A percentile compares a stretch with the other conserved stretches of the same genome.
Evolutionary conservation across 495 filamentous ascomycete genomes (phyloP).

Genomic region (Extremus antarcticus): DNA sequence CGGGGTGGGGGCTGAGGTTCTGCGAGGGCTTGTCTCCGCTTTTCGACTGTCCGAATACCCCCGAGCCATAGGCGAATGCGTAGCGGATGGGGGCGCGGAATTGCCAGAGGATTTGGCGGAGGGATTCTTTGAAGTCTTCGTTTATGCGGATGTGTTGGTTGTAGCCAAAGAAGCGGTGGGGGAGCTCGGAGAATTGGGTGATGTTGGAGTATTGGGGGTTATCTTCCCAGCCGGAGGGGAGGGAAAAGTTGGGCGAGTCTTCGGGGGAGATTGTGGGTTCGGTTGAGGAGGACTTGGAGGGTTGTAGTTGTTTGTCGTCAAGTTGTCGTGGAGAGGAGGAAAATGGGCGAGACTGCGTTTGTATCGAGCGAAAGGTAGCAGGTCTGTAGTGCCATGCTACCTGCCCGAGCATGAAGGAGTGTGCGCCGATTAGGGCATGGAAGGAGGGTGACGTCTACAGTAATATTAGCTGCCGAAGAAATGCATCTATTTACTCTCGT

Average conservation of each 20-base stretch:
- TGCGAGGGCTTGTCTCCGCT: conserved; percentile 33
- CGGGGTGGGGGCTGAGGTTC: conserved; percentile 55
- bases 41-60: conserved; percentile 74
- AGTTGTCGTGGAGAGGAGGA: neutral
- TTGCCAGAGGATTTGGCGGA: conserved; percentile 82
- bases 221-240: conserved; percentile 62
- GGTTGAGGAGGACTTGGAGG: neutral
- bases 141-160: conserved; percentile 95
- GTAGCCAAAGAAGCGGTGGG: conserved; percentile 77
- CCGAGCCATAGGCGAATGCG: conserved; percentile 93
- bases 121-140: conserved; percentile 80
- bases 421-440: conserved; percentile 20
- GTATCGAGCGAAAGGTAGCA: neutral
- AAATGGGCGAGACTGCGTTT: neutral
- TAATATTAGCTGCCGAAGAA: neutral
- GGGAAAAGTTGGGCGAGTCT: conserved; percentile 17
- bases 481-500: neutral
- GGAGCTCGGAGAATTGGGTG: conserved; percentile 73
- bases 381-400: conserved; percentile 23
- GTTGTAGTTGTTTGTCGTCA: conserved; percentile 3
- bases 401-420: conserved; percentile 23
- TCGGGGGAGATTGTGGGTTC: neutral
- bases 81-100: conserved; percentile 90
- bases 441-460: conserved; percentile 16
- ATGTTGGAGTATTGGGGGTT: conserved; percentile 59